Base-by-base conservation (phyloP, 2,329 filamentous ascomycete genomes). In the Penicillium sp. region DNA sequence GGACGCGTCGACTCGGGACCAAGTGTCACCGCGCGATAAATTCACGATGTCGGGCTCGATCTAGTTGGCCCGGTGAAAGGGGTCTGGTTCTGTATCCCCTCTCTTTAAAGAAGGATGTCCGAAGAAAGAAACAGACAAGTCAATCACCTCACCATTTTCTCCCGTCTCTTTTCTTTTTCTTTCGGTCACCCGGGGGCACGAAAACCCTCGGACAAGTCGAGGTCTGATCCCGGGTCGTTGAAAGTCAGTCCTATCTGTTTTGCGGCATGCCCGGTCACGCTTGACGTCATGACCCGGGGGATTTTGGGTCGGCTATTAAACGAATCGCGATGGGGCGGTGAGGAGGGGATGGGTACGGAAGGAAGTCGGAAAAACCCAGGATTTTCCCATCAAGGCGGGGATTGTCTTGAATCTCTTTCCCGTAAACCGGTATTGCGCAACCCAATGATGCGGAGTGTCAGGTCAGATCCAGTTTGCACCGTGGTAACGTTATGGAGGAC, bases 201-300 rank as follows among this genome's bases (percentile, higher is more conserved):
- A 43, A 9, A 44, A 33, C 27, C 26, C 45, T 55, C 26, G 43
- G 49, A 27, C 25, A 22, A 22, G 37, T 51, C 41, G 54, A 55
- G 60, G 60, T 61, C 60, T 63, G 61, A 64, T 56, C 62, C 56
- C 41, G 25, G 35, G 33, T 55, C 42, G 31, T 49, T 50, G 35
- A 45, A 55, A 53, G 41, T 51, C 50, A 55, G 35, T 57, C 41
- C 29, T 29, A 42, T 50, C 54, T 27, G 47, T 56, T 54, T 49
- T 54, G 53, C 47, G 47, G 47, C 25, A 35, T 48, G 42, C 41
- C 47, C 42, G 37, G 31, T 51, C 35, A 49, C 52, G 54, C 33
- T 56, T 64, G 61, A 64, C 61, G 61, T 64, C 61, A 64, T 57
- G 52, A 44, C 49, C 51, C 49, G 41, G 33, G 52, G 12, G 51